Base-by-base conservation (phyloP, 768 basidiomycete species). In the Calocybe indica region DNA sequence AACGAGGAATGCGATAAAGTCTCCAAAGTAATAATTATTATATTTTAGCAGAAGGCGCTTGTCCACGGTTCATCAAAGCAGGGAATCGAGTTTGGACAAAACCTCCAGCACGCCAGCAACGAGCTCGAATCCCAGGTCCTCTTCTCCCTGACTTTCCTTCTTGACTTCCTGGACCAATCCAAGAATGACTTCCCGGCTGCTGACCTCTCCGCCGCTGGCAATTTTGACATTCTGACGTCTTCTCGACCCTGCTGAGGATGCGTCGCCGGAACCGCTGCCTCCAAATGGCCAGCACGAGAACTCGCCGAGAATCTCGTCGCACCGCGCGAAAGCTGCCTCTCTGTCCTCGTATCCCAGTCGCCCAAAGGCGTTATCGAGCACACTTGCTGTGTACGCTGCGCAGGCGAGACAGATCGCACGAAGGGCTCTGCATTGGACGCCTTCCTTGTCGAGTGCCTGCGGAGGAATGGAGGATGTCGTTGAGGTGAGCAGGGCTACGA, bases 31-130 rank as follows among this genome's bases (percentile, higher is more conserved):
- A 47, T 34, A 47, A 47, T 41, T 40, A 51, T 34, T 51, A 46
- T 51, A 41, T 39, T 40, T 35, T 40, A 46, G n/a, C 5, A 43
- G 22, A 39, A 43, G 22, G 15, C 22, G 57, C 15, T n/a, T 45
- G 22, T 32, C 29, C 13, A 43, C 13, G 29, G 36, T 34, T 9
- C 37, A 40, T 75, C 62, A 88, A 45, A 92, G 71, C 59, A 92
- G 63, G 51, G 89, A 92, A 69, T 97, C 93, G 67, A 97, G 78
- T 64, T 92, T 88, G 44, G 87, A 86, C 53, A 96, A 78, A 39
- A 97, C 93, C 70, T 96, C 92, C 51, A 98, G 66, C 33, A 97
- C 93, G 0, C 91, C 92, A 5, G 91, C 90, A 7, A 98, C 72
- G 45, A 97, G 74, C 72, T 99, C 96, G 55, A 96, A 89, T 40